Evolutionary conservation across 768 basidiomycete genomes (phyloP), one percentile per base, ranked within the genome.

Genomic region (Lanmaoa rubissima): DNA sequence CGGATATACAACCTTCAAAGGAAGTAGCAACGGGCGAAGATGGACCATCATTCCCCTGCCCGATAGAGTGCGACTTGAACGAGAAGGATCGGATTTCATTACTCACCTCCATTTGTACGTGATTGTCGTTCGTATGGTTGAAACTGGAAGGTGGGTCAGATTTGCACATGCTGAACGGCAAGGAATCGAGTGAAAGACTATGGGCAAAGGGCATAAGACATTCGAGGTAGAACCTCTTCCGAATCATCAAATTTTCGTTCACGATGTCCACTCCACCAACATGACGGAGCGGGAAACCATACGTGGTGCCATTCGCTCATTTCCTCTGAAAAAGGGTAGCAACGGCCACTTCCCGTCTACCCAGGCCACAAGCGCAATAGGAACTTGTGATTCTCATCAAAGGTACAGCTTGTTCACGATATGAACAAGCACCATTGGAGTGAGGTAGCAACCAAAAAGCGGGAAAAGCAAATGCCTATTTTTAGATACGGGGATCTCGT

Each of bases 61-160:
- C 61, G 66, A 68, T 66, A 58, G 54, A 50, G 58, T 58, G 65
- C 58, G 58, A 41, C 55, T 44, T 44, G 48, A 55, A 32, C 39
- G 38, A 42, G 54, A 69, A 53, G 60, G 47, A 61, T 60, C 54
- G 61, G 16, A 46, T 45, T 55, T 44, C 53, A 48, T 57, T 46
- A 65, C 73, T 48, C 67, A 90, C 89, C 82, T 91, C 83, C 53
- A 91, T 75, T 65, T 90, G 87, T 54, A 90, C 79, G 61, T 86
- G 83, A 64, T 90, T 83, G 43, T 85, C 82, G 45, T 82, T 76
- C 3, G 76, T 66, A 61, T 92, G 90, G 69, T 92, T 90, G 72
- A 92, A 91, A 51, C 89, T 91, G 51, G 55, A 58, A 54, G 39
- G 35, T 28, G 44, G 17, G 55, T 67, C 40, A 65, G 64, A 48